Evolutionary conservation across 1,284 basidiomycete genomes (phyloP).

Genomic region (Malassezia dermatis): DNA sequence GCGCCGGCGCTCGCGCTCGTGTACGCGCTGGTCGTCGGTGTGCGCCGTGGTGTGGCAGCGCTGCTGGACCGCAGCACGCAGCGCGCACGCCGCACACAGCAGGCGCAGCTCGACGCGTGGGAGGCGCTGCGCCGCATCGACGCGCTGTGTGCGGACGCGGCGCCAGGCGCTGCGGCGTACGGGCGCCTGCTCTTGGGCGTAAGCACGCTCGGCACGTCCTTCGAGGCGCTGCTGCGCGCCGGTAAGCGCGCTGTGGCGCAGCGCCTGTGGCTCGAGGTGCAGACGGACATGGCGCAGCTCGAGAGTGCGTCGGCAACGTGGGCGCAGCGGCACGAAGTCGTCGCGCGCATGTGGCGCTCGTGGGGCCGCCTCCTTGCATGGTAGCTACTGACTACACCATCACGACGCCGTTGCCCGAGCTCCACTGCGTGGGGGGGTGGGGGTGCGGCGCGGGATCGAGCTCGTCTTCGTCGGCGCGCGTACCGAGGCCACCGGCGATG

Average conservation of each 20-base stretch:
- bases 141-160: constrained; percentile 19
- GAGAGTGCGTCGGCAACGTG: constrained; percentile 50
- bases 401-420: constrained; percentile 39
- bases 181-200: constrained; percentile 66
- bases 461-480: constrained; percentile 32
- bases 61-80: not conserved
- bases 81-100: not conserved
- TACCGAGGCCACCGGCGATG: constrained; percentile 40
- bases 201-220: constrained; percentile 57
- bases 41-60: constrained; percentile 47
- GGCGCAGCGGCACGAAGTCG: constrained; percentile 50
- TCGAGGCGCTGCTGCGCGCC: constrained; percentile 23
- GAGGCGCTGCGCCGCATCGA: constrained; percentile 36
- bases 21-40: constrained; percentile 51
- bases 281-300: constrained; percentile 73
- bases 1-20: constrained; percentile 77
- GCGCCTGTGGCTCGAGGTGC: constrained; percentile 61
- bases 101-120: constrained; percentile 12
- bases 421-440: constrained; percentile 16
- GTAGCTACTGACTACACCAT: constrained; percentile 30
- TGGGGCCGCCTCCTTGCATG: constrained; percentile 52
- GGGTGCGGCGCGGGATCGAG: constrained; percentile 30
- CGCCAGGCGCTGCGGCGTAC: constrained; percentile 50
- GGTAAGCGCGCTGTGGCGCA: constrained; percentile 30
- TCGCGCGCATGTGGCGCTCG: constrained; percentile 81